Conservation (phyloP, 139 green algal genomes). For the Chlamydomonas schloesseri region DNA sequence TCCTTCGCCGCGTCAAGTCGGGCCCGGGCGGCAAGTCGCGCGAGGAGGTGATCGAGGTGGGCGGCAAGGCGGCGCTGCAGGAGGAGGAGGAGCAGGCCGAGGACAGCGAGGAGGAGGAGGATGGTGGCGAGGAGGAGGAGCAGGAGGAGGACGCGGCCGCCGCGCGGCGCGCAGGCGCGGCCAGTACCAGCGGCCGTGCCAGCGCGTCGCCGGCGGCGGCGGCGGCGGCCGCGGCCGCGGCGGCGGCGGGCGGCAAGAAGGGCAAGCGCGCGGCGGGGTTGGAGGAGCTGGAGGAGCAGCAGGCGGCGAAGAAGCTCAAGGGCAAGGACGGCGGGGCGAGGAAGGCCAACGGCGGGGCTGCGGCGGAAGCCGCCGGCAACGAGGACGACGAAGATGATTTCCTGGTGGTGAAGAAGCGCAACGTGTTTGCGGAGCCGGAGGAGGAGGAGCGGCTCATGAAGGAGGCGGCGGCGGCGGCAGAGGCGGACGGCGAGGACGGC, state of each 20-base stretch:
- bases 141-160: conserved; percentile 17
- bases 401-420: conserved; percentile 59
- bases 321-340: neutral
- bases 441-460: neutral
- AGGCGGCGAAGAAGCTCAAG: neutral
- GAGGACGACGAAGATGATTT: conserved; percentile 63
- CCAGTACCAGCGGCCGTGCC: neutral
- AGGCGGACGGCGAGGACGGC: neutral
- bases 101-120: conserved; percentile 17
- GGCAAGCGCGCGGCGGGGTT: neutral
- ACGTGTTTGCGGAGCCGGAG: conserved; percentile 61
- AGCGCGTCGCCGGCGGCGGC: neutral
- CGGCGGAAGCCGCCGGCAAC: neutral
- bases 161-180: no score
- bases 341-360: neutral
- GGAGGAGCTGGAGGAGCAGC: neutral
- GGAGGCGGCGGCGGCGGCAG: neutral
- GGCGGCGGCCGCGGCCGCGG: neutral
- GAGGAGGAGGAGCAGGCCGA: conserved; percentile 29
- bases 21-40: no score
- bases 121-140: neutral
- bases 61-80: conserved; percentile 30
- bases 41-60: conserved; percentile 51
- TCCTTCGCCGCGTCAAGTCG: conserved; percentile 67
- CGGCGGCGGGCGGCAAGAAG: neutral